These are phyloP conservation scores for Neonothopanus nambi DNA, from an alignment of 1,284 basidiomycete genomes.

Conservation along the genomic window DNA sequence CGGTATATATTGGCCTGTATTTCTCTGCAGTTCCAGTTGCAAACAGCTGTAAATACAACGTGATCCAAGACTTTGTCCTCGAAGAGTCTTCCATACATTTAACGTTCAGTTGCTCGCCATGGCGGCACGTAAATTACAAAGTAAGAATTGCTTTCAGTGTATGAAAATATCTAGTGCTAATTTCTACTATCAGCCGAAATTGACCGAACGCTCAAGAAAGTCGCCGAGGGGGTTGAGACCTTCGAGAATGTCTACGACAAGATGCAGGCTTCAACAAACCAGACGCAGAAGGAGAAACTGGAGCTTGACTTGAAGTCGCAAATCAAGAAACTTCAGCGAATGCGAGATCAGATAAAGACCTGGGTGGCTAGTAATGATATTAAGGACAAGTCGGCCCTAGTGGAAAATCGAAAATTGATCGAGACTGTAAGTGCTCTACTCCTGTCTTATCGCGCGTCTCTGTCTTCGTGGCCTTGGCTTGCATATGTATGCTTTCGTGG, in stretches of 20 bases:
- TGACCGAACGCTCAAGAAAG: slow-evolving; percentile 94
- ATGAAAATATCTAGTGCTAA: slow-evolving; percentile 3
- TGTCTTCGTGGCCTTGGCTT: neutral
- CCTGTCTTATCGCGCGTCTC: slow-evolving; percentile 12
- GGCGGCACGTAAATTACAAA: slow-evolving; percentile 83
- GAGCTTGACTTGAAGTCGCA: slow-evolving; percentile 95
- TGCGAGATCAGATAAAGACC: slow-evolving; percentile 99
- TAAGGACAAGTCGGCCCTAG: slow-evolving; percentile 94
- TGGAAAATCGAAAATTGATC: slow-evolving; percentile 95
- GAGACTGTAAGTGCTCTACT: slow-evolving; percentile 79
- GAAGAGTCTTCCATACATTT: too few species aligned
- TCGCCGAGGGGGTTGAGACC: slow-evolving; percentile 89
- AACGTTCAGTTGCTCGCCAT: slow-evolving; percentile 43
- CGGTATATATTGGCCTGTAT: neutral
- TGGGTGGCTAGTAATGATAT: slow-evolving; percentile 99
- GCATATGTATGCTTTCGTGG: neutral
- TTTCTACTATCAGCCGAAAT: slow-evolving; percentile 76
- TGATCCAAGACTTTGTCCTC: neutral
- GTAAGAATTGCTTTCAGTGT: slow-evolving; percentile 38
- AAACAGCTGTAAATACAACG: neutral
- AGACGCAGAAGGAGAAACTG: slow-evolving; percentile 96
- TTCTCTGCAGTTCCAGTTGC: neutral
- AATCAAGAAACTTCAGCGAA: slow-evolving; percentile 98
- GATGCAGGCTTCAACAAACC: slow-evolving; percentile 91
- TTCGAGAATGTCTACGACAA: slow-evolving; percentile 97